Evolutionary conservation across 2,329 filamentous ascomycete genomes (phyloP), one percentile per base, ranked within the genome.

Genomic region (Aschersonia sp.): DNA sequence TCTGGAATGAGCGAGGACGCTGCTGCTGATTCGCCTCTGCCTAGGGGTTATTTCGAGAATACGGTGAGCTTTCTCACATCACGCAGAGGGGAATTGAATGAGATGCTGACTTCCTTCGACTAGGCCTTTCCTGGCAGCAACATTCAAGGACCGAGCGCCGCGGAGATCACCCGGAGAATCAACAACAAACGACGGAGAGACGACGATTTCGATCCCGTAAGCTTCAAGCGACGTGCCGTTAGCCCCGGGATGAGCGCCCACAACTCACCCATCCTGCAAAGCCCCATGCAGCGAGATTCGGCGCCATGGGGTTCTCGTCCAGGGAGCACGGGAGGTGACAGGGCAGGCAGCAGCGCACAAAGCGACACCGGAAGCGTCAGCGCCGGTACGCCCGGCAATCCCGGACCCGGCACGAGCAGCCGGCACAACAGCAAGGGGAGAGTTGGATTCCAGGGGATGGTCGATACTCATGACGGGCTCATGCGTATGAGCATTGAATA

Each of bases 401-500:
- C 58, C 30, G 51, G 64, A 40, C 67, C 70, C 8, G 57, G 53
- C 10, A 46, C 52, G 2, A 47, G 54, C 6, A 74, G 73, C 49
- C 71, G 75, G 9, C 63, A 69, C 55, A 68, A 71, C 54, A 68
- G 73, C 55, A 76, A 73, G 61, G 82, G 71, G 52, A 65, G 86
- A 35, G 72, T 94, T 11, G 87, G 87, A 7, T 75, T 94, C 55
- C 89, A 96, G 65, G 87, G 89, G 1, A 96, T 97, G 89, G 84
- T 79, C 14, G 90, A 96, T 64, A 90, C 90, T n/a, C 87, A 87
- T 60, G 90, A 96, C 62, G 86, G 88, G 2, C 73, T 96, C 54
- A 95, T 95, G 83, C 88, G 90, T 57, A 92, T 97, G 85, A 95
- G 86, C 63, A 95, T 96, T 58, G 89, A 96, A 63, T 95, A 48